These are phyloP conservation scores for Symbiodinium pilosum DNA, from an alignment of 73 alveolate genomes.

Conservation along the genomic window DNA sequence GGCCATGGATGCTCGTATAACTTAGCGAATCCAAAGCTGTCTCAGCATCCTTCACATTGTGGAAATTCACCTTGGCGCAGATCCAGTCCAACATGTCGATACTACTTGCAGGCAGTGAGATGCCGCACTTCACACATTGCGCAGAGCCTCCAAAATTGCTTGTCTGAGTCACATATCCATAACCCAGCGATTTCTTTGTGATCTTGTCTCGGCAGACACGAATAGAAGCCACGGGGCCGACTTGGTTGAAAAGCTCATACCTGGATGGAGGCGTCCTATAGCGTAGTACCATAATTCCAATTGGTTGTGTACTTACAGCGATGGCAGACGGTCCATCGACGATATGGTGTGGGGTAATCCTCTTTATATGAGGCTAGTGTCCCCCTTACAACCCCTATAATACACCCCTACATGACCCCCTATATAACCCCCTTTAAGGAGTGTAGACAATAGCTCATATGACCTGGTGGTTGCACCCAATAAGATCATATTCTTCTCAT, in stretches of 20 bases:
- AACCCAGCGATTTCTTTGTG: constrained; percentile 50
- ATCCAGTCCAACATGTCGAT: not conserved
- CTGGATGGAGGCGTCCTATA: too few species aligned
- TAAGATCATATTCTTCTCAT: too few species aligned
- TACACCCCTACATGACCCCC: too few species aligned
- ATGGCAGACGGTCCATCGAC: too few species aligned
- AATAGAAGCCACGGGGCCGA: constrained; percentile 84
- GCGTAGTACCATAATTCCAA: too few species aligned
- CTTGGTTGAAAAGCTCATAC: constrained; percentile 73
- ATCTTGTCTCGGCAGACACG: constrained; percentile 82
- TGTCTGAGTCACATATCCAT: constrained; percentile 60
- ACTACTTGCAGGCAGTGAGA: not conserved
- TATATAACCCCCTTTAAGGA: too few species aligned
- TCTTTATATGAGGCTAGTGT: too few species aligned
- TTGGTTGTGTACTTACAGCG: too few species aligned
- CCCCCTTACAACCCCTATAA: too few species aligned
- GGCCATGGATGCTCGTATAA: constrained; percentile 84
- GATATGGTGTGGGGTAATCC: too few species aligned
- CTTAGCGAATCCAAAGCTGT: constrained; percentile 66
- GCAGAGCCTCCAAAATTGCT: not conserved
- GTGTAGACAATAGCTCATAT: too few species aligned
- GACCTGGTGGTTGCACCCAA: too few species aligned
- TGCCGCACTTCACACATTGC: not conserved
- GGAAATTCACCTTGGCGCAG: constrained; percentile 32
- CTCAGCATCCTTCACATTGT: constrained; percentile 73